phyloP scores from a whole-genome alignment of 1,284 basidiomycete genomes.

The Ustilago nuda region DNA sequence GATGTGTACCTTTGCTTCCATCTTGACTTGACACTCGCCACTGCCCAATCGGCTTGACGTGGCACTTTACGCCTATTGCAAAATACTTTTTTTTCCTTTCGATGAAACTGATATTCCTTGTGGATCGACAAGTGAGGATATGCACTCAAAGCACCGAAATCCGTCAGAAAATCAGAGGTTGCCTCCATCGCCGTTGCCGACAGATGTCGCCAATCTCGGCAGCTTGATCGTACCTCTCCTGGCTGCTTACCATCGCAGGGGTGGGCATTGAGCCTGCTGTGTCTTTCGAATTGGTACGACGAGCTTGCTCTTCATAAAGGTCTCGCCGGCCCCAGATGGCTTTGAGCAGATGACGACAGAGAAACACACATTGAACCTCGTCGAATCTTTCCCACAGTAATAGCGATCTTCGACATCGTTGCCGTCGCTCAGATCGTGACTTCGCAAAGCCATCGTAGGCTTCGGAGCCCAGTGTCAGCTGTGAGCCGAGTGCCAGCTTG shows the following conservation, averaged over 20 bases:
- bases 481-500: slow-evolving; percentile 13
- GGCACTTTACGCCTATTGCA: too few relatives aligned
- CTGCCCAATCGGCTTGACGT: too few relatives aligned
- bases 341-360: slow-evolving; percentile 24
- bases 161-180: slow-evolving; percentile 19
- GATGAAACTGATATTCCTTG: too few relatives aligned
- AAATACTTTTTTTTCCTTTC: too few relatives aligned
- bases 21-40: too few relatives aligned
- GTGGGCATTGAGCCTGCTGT: not conserved
- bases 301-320: slow-evolving; percentile 15
- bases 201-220: slow-evolving; percentile 18
- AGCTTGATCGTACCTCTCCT: slow-evolving; percentile 13
- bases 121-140: too few relatives aligned
- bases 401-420: slow-evolving; percentile 24
- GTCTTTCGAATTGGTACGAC: not conserved
- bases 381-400: slow-evolving; percentile 21
- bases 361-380: slow-evolving; percentile 23
- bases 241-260: not conserved
- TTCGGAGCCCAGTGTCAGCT: slow-evolving; percentile 10
- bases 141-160: too few relatives aligned
- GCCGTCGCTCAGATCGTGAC: slow-evolving; percentile 13
- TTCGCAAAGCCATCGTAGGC: slow-evolving; percentile 2
- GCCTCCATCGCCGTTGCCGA: slow-evolving; percentile 21
- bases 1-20: too few relatives aligned
- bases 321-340: slow-evolving; percentile 22